A percentile compares a stretch with the other conserved stretches of the same genome.
Conservation (phyloP, 2,329 filamentous ascomycete genomes). For the Knufia petricola region DNA sequence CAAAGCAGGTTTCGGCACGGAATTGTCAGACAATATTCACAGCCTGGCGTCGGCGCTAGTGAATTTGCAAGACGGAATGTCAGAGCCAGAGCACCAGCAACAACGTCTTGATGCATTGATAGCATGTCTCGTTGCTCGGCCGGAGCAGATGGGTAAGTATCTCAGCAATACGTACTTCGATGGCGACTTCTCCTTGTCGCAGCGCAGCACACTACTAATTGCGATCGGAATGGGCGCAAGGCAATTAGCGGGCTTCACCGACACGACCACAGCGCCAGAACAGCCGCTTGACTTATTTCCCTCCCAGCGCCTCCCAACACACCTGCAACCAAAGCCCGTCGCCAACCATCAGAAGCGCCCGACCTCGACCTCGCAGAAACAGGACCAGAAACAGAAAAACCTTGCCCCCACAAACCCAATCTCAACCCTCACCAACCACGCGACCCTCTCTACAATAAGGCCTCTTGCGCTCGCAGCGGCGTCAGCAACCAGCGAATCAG, state of each 20-base stretch:
- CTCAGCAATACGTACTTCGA: constrained; percentile 79
- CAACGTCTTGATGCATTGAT: constrained; percentile 71
- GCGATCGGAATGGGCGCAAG: constrained; percentile 72
- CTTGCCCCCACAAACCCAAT: constrained; percentile 42
- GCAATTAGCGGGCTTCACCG: constrained; percentile 70
- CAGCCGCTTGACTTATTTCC: constrained; percentile 53
- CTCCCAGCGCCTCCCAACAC: constrained; percentile 65
- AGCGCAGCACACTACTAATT: constrained; percentile 72
- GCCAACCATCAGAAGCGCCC: background rate
- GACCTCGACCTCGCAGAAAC: no score
- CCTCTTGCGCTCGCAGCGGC: constrained; percentile 75
- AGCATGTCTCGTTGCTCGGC: constrained; percentile 66
- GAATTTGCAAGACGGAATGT: constrained; percentile 75
- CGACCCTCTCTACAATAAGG: constrained; percentile 65
- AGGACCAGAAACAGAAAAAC: constrained; percentile 38
- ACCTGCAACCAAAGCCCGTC: constrained; percentile 40
- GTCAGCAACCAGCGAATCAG: constrained; percentile 69
- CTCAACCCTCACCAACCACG: constrained; percentile 54
- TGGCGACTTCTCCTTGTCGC: constrained; percentile 80
- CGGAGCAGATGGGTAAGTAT: constrained; percentile 70
- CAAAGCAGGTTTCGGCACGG: constrained; percentile 78
- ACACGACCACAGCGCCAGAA: constrained; percentile 27
- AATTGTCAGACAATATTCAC: constrained; percentile 73
- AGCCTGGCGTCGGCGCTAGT: constrained; percentile 69
- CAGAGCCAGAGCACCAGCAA: constrained; percentile 64